Evolutionary conservation across 2,329 filamentous ascomycete genomes (phyloP), one percentile per base, ranked within the genome.

Genomic region (Mollisia scopiformis): DNA sequence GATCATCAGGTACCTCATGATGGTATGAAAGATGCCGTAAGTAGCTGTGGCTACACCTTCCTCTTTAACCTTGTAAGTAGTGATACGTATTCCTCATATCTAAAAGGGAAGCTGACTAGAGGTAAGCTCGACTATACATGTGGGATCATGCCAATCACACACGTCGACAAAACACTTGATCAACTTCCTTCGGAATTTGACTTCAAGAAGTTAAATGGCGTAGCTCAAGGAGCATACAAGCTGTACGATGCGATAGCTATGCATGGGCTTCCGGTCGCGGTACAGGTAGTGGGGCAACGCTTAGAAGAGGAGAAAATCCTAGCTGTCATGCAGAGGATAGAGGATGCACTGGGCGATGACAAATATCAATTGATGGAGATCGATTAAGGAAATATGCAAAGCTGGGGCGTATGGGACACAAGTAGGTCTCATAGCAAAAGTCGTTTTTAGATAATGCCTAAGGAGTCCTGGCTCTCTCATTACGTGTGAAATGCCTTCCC

Each of bases 31-130:
- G 88, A 94, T 69, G 92, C 92, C 2, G 87, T 95, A 47, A 90
- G 89, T 64, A 92, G 88, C 67, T 97, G 93, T 70, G 93, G 92
- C 1, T 97, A 98, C 72, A 97, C 93, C 0, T 97, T 97, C 73
- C 77, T 97, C 58, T 98, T 95, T 79, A 97, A 97, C 70, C 67
- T 97, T 71, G 88, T 91, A 78, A 76, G 85, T 78, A 10, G 16
- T 43, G 11, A 19, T 43, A 13, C 27, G 49, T 33, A 58, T 31
- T 31, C 47, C 19, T 11, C 8, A 27, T 27, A 4, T 30, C 11
- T 13, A 8, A 14, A 6, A 30, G 13, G n/a, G 13, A 47, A 47
- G 27, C 27, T 62, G n/a, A 57, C 7, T 30, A 43, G 35, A 43
- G 19, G 49, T 16, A 31, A 91, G 86, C 85, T 97, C 52, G 94